Base-by-base conservation (phyloP, 2,329 filamentous ascomycete genomes). In the Septoria petroselini region DNA sequence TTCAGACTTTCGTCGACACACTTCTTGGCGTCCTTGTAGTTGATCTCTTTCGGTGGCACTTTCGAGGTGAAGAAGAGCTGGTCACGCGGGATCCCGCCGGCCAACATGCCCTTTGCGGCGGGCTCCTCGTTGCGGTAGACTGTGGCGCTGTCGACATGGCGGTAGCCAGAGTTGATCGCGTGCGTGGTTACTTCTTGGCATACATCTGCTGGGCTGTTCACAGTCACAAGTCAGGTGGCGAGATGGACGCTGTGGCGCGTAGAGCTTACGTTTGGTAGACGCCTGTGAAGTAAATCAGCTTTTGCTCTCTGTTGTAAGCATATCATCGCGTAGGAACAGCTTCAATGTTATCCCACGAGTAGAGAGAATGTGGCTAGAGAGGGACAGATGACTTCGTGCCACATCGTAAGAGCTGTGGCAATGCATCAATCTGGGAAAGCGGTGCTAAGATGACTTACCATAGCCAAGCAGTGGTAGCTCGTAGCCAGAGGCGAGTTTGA, bases 31-130 rank as follows among this genome's bases (percentile, higher is more conserved):
- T 73, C 77, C 11, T 83, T 77, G 62, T 91, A 93, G 54, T 75
- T 76, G 62, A 81, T 73, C 2, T 64, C 57, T 9, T 64, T 68
- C 1, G 73, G 70, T 3, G 77, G 77, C 6, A 84, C 74, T 62
- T 84, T 84, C 53, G 76, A 80, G 5, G 81, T 84, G 65, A 81
- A 83, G 70, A 83, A 84, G 48, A 83, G 70, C 29, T 80, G 67
- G 18, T 73, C 72, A 6, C 82, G 75, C 9, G 76, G 73, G 40
- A 83, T 61, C 2, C 71, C 70, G 5, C 76, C 76, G 45, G 72
- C 71, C 1, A 71, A 65, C 53, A 84, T 78, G 7, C 78, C 81
- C 9, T 70, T 65, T 1, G 73, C 74, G 42, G 76, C 77, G 35
- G 79, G 74, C 7, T 68, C 69, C 67, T 84, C 81, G 55, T 84